Base-by-base conservation (phyloP, 768 basidiomycete species). In the Boletus rufocinnamomeus region DNA sequence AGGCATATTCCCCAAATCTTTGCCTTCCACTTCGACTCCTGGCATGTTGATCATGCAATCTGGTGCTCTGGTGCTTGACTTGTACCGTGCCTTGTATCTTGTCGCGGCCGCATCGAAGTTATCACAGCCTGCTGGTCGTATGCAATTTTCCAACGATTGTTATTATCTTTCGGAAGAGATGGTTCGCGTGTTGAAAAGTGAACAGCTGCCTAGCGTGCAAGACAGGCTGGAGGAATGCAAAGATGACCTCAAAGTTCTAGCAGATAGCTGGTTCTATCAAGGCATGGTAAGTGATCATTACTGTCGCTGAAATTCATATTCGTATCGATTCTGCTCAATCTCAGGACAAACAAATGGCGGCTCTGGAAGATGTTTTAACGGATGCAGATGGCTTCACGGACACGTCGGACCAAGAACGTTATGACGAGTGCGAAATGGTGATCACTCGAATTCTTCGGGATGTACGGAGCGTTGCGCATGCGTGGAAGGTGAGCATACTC, bases 101-200 rank as follows among this genome's bases (percentile, higher is more conserved):
- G 79, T 89, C 38, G 79, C 79, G 35, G 84, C 84, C 58, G 71
- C 76, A 1, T 64, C 76, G 38, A 75, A 78, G 46, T 71, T 90
- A 32, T 71, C 78, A 38, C 75, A 80, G 0, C 75, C 86, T 11
- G 83, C 83, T 21, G 73, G 78, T 28, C 77, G 81, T 1, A 86
- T 96, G 81, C 83, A 84, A 50, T 89, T 89, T 69, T 86, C 91
- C 19, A 97, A 97, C 69, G 89, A 95, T 61, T 92, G 87, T 63
- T 65, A 82, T 23, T 91, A 88, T 69, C 79, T 95, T 28, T 79
- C 78, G 32, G 72, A 74, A 23, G 82, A 88, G 63, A 69, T 88
- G 0, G 30, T 21, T 21, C 65, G 66, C 14, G 17, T 74, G 7
- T 30, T 63, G 48, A 60, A 60, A 21, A 30, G 48, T 11, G 77